Conservation (phyloP, 225 moss, liverwort and hornwort species). For the Anthoceros angustus region DNA sequence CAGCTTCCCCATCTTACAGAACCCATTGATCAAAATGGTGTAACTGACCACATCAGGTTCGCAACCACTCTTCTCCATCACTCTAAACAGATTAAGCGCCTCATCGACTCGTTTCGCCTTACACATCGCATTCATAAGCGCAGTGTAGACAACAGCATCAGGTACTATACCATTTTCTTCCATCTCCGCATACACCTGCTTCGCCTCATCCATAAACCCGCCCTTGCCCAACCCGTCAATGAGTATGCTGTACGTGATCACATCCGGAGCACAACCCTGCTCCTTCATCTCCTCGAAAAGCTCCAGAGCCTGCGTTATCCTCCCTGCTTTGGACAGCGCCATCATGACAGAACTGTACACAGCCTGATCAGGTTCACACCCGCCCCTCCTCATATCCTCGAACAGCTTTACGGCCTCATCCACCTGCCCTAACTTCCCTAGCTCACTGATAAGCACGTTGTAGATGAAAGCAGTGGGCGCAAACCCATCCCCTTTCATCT, state of each 20-base stretch:
- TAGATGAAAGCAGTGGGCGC: neutral
- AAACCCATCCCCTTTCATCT: neutral
- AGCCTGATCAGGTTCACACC: neutral
- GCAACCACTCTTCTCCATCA: neutral
- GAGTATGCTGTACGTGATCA: neutral
- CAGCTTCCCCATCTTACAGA: neutral
- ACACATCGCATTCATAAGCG: neutral
- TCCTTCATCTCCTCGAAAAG: neutral
- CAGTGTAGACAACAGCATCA: neutral
- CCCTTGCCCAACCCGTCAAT: neutral
- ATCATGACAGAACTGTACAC: neutral
- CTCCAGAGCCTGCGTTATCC: neutral
- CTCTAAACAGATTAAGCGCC: neutral
- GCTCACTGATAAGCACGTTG: neutral
- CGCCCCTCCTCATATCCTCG: neutral
- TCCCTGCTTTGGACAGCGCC: neutral
- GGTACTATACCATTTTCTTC: neutral
- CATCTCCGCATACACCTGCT: neutral
- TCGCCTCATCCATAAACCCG: neutral
- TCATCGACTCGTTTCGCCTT: neutral
- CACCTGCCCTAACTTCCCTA: neutral
- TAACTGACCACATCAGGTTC: constrained; percentile 2
- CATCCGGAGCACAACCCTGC: neutral
- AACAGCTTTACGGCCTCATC: neutral
- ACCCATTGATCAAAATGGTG: constrained; percentile 3